Percentiles rank a stretch among this genome's conserved stretches.
Evolutionary conservation across 306 rosid species (phyloP).

Genomic region (Quercus suber): DNA sequence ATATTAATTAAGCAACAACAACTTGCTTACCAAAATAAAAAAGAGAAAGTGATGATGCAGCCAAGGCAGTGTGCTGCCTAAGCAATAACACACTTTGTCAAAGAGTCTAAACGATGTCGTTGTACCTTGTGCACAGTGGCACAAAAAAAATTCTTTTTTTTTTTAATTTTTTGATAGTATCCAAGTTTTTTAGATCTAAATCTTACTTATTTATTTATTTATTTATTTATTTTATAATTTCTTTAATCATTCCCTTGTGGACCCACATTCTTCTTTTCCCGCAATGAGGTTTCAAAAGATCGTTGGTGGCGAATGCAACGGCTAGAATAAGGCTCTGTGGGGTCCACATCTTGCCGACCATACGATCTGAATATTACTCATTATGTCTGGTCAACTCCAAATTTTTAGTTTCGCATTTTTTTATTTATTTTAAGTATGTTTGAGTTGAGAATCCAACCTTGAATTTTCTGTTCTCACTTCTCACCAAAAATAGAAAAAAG

Average conservation of each 20-base stretch:
- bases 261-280: conserved; percentile 16
- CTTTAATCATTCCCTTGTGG: conserved; percentile 24
- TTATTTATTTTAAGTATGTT: too few relatives aligned
- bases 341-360: conserved; percentile 33
- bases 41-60: background rate
- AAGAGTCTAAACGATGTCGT: background rate
- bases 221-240: background rate
- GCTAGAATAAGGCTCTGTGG: conserved; percentile 21
- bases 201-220: background rate
- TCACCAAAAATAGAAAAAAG: too few relatives aligned
- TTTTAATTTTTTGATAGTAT: too few relatives aligned
- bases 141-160: background rate
- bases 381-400: conserved; percentile 17
- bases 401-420: background rate
- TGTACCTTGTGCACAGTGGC: background rate
- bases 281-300: conserved; percentile 23
- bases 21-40: background rate
- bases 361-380: background rate
- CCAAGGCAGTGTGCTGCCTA: background rate
- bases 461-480: too few relatives aligned
- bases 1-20: background rate
- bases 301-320: conserved; percentile 34
- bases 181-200: background rate
- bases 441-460: too few relatives aligned
- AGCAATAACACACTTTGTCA: background rate